These are phyloP conservation scores for Pterocarpus macrocarpus DNA, from an alignment of 306 rosid species.

Conservation along the genomic window DNA sequence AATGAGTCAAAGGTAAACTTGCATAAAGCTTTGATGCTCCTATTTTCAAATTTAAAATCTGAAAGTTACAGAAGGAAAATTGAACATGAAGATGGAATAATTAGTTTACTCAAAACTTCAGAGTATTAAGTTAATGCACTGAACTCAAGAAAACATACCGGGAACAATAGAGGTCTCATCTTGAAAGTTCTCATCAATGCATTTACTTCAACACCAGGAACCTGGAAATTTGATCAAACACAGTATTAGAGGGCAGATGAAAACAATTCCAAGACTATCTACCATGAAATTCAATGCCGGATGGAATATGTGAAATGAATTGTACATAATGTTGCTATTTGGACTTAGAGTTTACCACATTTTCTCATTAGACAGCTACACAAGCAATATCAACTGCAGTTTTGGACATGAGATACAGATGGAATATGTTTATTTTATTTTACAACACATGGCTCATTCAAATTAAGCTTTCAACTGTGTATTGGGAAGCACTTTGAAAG, in stretches of 20 bases:
- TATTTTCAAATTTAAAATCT: conserved; percentile 24
- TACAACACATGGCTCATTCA: background rate
- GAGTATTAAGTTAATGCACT: conserved; percentile 10
- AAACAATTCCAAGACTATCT: conserved; percentile 24
- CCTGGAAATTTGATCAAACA: conserved; percentile 65
- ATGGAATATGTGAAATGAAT: conserved; percentile 2
- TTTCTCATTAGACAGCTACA: conserved; percentile 11
- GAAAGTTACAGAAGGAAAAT: conserved; percentile 14
- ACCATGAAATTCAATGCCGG: conserved; percentile 17
- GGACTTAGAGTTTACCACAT: background rate
- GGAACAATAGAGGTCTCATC: conserved; percentile 85
- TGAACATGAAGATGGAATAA: conserved; percentile 23
- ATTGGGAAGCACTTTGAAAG: background rate
- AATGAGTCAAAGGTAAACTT: conserved; percentile 14
- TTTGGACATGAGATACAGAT: background rate
- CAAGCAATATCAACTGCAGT: conserved; percentile 25
- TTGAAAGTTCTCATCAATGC: conserved; percentile 92
- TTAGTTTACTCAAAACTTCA: conserved; percentile 17
- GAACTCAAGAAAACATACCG: conserved; percentile 65
- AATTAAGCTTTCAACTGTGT: background rate
- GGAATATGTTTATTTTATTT: conserved; percentile 7
- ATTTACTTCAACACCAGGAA: conserved; percentile 91
- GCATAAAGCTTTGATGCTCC: conserved; percentile 20
- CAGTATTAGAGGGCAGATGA: conserved; percentile 39
- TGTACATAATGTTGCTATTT: background rate